Evolutionary conservation across 116 monocot genomes (phyloP), one percentile per base, ranked within the genome.

Genomic region (Papilionanthe hybrid): DNA sequence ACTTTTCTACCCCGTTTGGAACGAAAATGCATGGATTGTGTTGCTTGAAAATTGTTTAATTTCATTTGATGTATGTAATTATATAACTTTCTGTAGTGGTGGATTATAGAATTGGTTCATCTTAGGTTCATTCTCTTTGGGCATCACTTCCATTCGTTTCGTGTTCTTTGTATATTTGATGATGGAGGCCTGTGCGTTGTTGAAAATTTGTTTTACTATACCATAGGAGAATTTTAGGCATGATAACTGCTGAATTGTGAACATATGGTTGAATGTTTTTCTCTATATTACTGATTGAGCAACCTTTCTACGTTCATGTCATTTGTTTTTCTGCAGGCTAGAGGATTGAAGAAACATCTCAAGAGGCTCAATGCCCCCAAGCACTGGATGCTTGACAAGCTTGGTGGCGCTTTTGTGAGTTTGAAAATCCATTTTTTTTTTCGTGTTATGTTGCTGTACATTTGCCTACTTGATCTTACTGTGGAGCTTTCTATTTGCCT

Each of bases 281-380:
- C 9, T 15, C 17, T 56, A 45, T 8, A 45, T 56, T 56, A 15
- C 19, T 63, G 9, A 63, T 63, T 25, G 63, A 22, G 9, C 23
- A 63, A 23, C n/a, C n/a, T 63, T 63, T 32, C 69, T 32, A 69
- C 5, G 7, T 63, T 63, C 12, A 9, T 3, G 4, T 53, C 1
- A 7, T 63, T 25, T 63, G 13, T 23, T 73, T 15, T 75, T 25
- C 28, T 27, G 8, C 58, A 91, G 91, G 91, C 91, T 15, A 88
- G 91, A 60, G 91, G 89, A 8, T 83, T 91, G 83, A 88, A 91
- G 83, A 91, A 91, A 69, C 91, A 91, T 81, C 60, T 91, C 81
- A 91, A 91, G 88, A 88, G 91, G 83, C 86, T 91, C 81, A 91
- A 91, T 87, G 91, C 91, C 74, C 89, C 91, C 0, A 91, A 85